Percentiles rank a stretch among this genome's conserved stretches.
Conservation (phyloP, 441 rosid species). For the Populus hybrid region DNA sequence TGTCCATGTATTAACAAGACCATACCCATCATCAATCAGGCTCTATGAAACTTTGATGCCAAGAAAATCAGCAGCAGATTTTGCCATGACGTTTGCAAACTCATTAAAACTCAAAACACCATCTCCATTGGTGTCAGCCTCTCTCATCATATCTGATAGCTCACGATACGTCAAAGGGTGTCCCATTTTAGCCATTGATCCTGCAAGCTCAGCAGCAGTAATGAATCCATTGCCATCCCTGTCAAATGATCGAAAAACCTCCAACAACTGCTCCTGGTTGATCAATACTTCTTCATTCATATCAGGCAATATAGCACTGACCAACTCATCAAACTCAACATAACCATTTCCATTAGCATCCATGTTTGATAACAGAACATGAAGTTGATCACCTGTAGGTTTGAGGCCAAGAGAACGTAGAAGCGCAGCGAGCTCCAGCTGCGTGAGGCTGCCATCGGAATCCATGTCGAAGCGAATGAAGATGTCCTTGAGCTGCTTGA, state of each 20-base stretch:
- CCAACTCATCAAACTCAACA: slow-evolving; percentile 75
- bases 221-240: slow-evolving; percentile 79
- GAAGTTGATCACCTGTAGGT: slow-evolving; percentile 68
- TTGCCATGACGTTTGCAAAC: slow-evolving; percentile 69
- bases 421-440: slow-evolving; percentile 79
- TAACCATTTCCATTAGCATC: slow-evolving; percentile 77
- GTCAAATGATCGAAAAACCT: slow-evolving; percentile 69
- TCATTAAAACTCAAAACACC: slow-evolving; percentile 81
- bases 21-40: not conserved
- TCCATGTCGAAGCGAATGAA: slow-evolving; percentile 74
- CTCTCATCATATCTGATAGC: slow-evolving; percentile 78
- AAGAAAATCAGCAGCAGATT: slow-evolving; percentile 78
- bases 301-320: slow-evolving; percentile 66
- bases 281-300: slow-evolving; percentile 53
- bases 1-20: not conserved
- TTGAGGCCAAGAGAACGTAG: slow-evolving; percentile 73
- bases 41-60: slow-evolving; percentile 37
- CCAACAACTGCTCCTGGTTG: slow-evolving; percentile 66
- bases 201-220: slow-evolving; percentile 80
- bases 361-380: slow-evolving; percentile 50
- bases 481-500: slow-evolving; percentile 64
- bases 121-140: slow-evolving; percentile 87
- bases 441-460: slow-evolving; percentile 82
- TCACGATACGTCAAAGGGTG: slow-evolving; percentile 76
- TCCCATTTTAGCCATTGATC: slow-evolving; percentile 87